A percentile compares a stretch with the other conserved stretches of the same genome.
phyloP scores from a whole-genome alignment of 306 rosid species.

The Cicer pinnatifidum region DNA sequence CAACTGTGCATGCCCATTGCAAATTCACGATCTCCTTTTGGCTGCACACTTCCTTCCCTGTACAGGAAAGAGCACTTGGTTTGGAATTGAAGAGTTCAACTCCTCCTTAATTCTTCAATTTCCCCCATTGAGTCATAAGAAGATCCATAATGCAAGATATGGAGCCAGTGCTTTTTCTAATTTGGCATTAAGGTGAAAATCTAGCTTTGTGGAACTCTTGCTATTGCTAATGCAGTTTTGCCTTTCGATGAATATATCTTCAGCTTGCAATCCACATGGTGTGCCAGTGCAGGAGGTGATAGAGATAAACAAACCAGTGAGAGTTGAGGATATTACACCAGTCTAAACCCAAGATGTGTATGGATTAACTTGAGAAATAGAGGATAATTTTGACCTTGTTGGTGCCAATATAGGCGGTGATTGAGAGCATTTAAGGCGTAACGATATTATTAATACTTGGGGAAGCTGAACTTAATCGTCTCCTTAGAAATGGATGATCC shows the following conservation, averaged over 20 bases:
- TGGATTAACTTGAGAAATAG: slow-evolving; percentile 33
- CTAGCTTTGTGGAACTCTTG: slow-evolving; percentile 32
- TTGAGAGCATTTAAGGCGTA: slow-evolving; percentile 28
- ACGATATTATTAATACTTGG: slow-evolving; percentile 26
- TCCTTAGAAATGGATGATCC: slow-evolving; percentile 59
- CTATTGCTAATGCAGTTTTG: slow-evolving; percentile 31
- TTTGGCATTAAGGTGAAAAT: slow-evolving; percentile 21
- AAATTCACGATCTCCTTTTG: slow-evolving; percentile 32
- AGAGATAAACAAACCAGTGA: slow-evolving; percentile 29
- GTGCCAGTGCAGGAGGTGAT: slow-evolving; percentile 3
- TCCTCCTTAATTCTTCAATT: slow-evolving; percentile 23
- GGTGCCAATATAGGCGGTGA: slow-evolving; percentile 19
- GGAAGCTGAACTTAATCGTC: slow-evolving; percentile 45
- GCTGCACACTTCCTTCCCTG: slow-evolving; percentile 21
- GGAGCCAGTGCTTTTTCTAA: slow-evolving; percentile 38
- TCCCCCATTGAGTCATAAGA: slow-evolving; percentile 8
- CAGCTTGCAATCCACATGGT: slow-evolving; percentile 8
- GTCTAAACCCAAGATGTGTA: slow-evolving; percentile 33
- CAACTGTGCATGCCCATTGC: slow-evolving; percentile 16
- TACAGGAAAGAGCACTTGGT: slow-evolving; percentile 6
- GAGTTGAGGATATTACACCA: slow-evolving; percentile 15
- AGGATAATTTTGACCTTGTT: slow-evolving; percentile 32
- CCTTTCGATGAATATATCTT: slow-evolving; percentile 3
- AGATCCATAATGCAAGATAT: slow-evolving; percentile 15
- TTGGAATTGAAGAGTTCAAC: slow-evolving; percentile 30